phyloP scores from a whole-genome alignment of 2,329 filamentous ascomycete species.

The Bipolaris oryzae region DNA sequence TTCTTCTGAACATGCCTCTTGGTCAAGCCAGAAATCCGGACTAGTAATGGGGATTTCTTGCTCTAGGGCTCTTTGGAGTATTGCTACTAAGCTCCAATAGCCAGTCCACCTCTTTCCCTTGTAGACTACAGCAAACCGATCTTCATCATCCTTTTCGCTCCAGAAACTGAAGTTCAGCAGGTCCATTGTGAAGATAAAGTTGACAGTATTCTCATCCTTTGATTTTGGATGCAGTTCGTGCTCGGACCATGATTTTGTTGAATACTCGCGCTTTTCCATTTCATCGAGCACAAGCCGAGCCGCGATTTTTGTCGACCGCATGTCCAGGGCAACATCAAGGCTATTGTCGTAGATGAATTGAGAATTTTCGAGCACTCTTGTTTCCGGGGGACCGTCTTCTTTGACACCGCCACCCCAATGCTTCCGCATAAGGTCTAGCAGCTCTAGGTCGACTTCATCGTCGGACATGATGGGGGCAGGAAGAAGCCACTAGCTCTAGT shows the following conservation, averaged over 20 bases:
- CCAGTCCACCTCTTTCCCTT: constrained; percentile 83
- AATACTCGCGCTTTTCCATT: constrained; percentile 86
- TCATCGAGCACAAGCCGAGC: constrained; percentile 77
- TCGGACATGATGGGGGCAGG: constrained; percentile 71
- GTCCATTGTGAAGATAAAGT: constrained; percentile 98
- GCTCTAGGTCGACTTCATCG: constrained; percentile 86
- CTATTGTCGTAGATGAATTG: constrained; percentile 90
- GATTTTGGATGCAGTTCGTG: constrained; percentile 88
- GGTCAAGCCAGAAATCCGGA: constrained; percentile 82
- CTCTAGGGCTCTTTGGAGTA: constrained; percentile 83
- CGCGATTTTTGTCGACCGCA: constrained; percentile 79
- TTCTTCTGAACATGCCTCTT: constrained; percentile 76
- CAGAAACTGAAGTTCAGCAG: constrained; percentile 97
- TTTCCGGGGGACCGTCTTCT: constrained; percentile 68
- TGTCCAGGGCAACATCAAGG: constrained; percentile 89
- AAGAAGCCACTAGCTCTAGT: constrained; percentile 9
- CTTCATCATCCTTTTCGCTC: constrained; percentile 72
- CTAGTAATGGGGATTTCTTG: constrained; percentile 90
- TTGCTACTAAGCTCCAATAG: constrained; percentile 92
- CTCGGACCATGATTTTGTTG: constrained; percentile 81
- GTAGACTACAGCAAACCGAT: constrained; percentile 85
- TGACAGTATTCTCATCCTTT: constrained; percentile 78
- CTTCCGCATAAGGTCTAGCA: constrained; percentile 83
- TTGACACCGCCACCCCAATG: constrained; percentile 69
- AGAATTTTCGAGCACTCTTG: constrained; percentile 79